Base-by-base conservation (phyloP, 305 asterid genomes). In the Euphrasia arctica region DNA sequence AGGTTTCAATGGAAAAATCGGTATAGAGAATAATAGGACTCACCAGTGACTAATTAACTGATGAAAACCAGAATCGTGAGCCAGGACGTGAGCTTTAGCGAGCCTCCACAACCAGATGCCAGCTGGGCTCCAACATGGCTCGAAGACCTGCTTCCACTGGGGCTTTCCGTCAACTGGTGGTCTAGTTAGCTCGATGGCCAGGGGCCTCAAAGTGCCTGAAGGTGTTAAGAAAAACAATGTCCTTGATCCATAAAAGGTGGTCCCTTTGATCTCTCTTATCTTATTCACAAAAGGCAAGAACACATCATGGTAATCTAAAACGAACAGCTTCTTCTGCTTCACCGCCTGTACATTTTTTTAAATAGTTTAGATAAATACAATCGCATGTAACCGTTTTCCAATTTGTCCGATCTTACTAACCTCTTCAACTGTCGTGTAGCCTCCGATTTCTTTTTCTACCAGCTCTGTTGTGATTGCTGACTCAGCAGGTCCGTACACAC, bases 101-200 rank as follows among this genome's bases (percentile, higher is more conserved):
- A 18, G 22, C 22, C 22, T 18, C 22, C 22, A 18, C 22, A 18
- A 18, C 22, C 22, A 18, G 22, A 18, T 18, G 22, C 22, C 22
- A 18, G 22, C 92, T 59, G 91, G 75, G 28, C 82, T 67, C 82
- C 83, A 72, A 59, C 64, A 12, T 1, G 69, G 82, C n/a, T 5
- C 12, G 63, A 60, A 87, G 1, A 77, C 87, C 25, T 76, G 31
- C 63, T 67, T 84, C 91, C 91, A 84, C n/a, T 78, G 87, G 4
- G 83, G 83, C 70, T 80, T 82, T 9, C 69, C 89, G 4, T 69
- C 70, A 0, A 54, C 12, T 4, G 85, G 84, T 13, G 91, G 95
- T 4, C 89, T 83, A 22, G 82, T 77, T 15, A 87, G 75, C 83
- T 91, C 98, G 47, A 91, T 89, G 10, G 85, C 93, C 22, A 91